phyloP scores from a whole-genome alignment of 148 eudicot genomes.

The Rhododendron henanense region DNA sequence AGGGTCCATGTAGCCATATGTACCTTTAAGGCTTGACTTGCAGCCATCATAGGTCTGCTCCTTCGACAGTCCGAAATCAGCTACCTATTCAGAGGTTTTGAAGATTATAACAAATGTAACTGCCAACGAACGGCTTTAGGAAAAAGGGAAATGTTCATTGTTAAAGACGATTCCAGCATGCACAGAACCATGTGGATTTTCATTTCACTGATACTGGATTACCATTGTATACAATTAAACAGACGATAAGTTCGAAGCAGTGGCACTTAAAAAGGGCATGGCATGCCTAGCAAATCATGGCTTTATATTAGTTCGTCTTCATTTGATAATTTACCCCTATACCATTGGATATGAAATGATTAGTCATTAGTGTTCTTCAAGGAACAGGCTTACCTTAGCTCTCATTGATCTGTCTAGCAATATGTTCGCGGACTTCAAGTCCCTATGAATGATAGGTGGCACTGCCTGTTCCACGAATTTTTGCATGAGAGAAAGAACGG shows the following conservation, averaged over 20 bases:
- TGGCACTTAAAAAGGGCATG: background rate
- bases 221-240: too few relatives aligned
- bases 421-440: constrained; percentile 95
- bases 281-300: background rate
- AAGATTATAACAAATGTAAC: background rate
- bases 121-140: background rate
- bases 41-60: constrained; percentile 78
- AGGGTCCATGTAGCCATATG: constrained; percentile 98
- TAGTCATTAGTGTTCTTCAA: background rate
- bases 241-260: background rate
- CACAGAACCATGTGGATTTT: too few relatives aligned
- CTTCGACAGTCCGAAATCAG: constrained; percentile 96
- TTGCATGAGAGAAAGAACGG: background rate
- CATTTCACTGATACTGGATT: too few relatives aligned
- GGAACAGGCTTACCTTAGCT: constrained; percentile 63
- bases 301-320: background rate
- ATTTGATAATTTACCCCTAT: background rate
- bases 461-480: constrained; percentile 72
- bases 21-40: constrained; percentile 87
- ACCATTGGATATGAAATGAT: background rate
- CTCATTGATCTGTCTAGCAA: constrained; percentile 75
- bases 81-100: constrained; percentile 55
- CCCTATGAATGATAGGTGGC: constrained; percentile 92
- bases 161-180: background rate
- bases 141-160: background rate